phyloP scores from a whole-genome alignment of 2,329 filamentous ascomycete species.

The Metarhizium robertsii region DNA sequence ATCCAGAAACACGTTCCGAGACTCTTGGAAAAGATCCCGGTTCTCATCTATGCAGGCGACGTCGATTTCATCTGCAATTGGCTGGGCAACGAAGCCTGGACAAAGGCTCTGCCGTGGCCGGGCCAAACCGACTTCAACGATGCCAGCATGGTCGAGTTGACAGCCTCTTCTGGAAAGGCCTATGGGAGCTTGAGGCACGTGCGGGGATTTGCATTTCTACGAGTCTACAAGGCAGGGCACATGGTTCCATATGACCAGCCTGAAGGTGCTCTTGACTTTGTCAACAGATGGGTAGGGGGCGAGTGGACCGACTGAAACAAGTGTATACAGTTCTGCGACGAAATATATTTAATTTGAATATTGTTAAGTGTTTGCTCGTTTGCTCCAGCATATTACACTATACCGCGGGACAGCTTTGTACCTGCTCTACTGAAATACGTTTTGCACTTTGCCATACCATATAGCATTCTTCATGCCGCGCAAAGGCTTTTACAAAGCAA shows the following conservation, averaged over 20 bases:
- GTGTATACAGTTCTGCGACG: no score
- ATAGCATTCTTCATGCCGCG: not conserved
- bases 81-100: slow-evolving; percentile 95
- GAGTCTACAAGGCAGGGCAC: slow-evolving; percentile 79
- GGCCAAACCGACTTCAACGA: slow-evolving; percentile 74
- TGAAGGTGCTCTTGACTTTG: slow-evolving; percentile 76
- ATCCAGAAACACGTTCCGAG: slow-evolving; percentile 83
- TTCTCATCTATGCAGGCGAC: slow-evolving; percentile 87
- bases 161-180: slow-evolving; percentile 37
- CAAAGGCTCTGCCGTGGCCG: slow-evolving; percentile 83
- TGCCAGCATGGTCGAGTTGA: slow-evolving; percentile 59
- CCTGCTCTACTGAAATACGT: no score
- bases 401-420: no score
- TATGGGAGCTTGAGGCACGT: slow-evolving; percentile 75
- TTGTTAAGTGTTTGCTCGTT: no score
- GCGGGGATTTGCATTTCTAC: slow-evolving; percentile 90
- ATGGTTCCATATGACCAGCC: slow-evolving; percentile 97
- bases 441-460: no score
- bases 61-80: slow-evolving; percentile 92
- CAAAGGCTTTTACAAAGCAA: not conserved
- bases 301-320: slow-evolving; percentile 51
- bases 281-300: slow-evolving; percentile 85
- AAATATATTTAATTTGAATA: no score
- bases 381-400: no score
- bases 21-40: slow-evolving; percentile 80